phyloP scores from a whole-genome alignment of 1,284 basidiomycete species.

The Cerioporus squamosus region DNA sequence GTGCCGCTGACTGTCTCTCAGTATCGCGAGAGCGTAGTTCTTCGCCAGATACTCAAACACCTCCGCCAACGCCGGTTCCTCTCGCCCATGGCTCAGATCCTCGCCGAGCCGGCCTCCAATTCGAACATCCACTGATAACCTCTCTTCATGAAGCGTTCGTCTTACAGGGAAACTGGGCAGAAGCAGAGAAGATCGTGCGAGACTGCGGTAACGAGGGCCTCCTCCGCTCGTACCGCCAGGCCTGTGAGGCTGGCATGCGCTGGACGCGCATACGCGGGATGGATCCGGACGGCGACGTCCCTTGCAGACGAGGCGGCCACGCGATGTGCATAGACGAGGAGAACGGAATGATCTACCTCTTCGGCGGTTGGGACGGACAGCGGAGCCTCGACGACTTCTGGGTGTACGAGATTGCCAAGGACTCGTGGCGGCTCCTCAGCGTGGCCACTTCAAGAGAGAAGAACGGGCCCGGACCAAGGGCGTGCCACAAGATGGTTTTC shows the following conservation, averaged over 20 bases:
- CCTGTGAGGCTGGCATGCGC: conserved; percentile 55
- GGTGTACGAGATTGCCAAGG: conserved; percentile 69
- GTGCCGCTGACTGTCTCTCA: conserved; percentile 33
- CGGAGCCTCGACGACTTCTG: conserved; percentile 82
- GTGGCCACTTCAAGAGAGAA: conserved; percentile 57
- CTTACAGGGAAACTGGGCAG: conserved; percentile 65
- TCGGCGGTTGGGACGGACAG: conserved; percentile 82
- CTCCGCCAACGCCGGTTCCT: conserved; percentile 77
- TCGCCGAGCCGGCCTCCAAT: conserved; percentile 58
- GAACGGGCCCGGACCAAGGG: conserved; percentile 72
- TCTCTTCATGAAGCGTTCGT: conserved; percentile 69
- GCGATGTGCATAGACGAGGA: conserved; percentile 81
- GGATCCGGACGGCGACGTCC: conserved; percentile 65
- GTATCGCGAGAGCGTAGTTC: conserved; percentile 67
- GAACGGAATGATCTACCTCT: conserved; percentile 70
- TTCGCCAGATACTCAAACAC: conserved; percentile 79
- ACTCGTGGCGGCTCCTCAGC: conserved; percentile 68
- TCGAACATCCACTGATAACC: conserved; percentile 77
- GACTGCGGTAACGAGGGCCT: conserved; percentile 57
- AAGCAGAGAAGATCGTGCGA: conserved; percentile 58
- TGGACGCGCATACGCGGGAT: conserved; percentile 63
- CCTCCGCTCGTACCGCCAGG: conserved; percentile 61
- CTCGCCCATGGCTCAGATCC: conserved; percentile 65
- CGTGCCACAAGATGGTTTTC: conserved; percentile 86
- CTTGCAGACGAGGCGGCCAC: conserved; percentile 74